Evolutionary conservation across 495 filamentous ascomycete genomes (phyloP), one percentile per base, ranked within the genome.

Genomic region (Hypoxylon lienhwacheense): DNA sequence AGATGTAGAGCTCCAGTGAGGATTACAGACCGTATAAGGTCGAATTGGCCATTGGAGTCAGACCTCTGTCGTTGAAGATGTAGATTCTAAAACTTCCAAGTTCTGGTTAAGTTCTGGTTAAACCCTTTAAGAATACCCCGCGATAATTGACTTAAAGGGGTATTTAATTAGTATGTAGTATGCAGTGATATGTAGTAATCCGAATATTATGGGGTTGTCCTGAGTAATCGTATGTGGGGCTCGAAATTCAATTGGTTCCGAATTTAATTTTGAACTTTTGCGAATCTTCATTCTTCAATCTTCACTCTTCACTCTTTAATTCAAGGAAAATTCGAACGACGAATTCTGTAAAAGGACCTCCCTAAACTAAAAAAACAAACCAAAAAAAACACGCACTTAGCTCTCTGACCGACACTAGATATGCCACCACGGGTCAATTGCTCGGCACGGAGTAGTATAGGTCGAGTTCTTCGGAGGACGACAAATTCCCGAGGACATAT

Each of bases 351-450:
- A 39, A 40, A 34, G 1, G 19, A n/a, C n/a, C n/a, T n/a, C n/a
- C n/a, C n/a, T n/a, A n/a, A n/a, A n/a, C n/a, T n/a, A n/a, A n/a
- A n/a, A n/a, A n/a, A n/a, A n/a, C n/a, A n/a, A n/a, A n/a, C n/a
- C n/a, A n/a, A n/a, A n/a, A n/a, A 41, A 33, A 21, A 25, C 16
- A 33, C n/a, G 31, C 3, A 12, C 8, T 10, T n/a, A 6, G 6
- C 20, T n/a, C 24, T 41, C 10, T 15, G 15, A 15, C n/a, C 11
- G 11, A 19, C 29, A 5, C 19, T 19, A n/a, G 41, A 33, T 4
- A 67, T 67, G 64, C 54, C 64, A 16, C 54, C 45, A 14, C 54
- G 64, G 48, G 41, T 62, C 19, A 50, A 51, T 59, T 64, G 61
- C 55, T 56, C 61, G 25, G 34, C 61, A 39, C 43, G 47, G 42